Evolutionary conservation across 805 yeast genomes (phyloP), one percentile per base, ranked within the genome.

Genomic region (Candida glaebosa): DNA sequence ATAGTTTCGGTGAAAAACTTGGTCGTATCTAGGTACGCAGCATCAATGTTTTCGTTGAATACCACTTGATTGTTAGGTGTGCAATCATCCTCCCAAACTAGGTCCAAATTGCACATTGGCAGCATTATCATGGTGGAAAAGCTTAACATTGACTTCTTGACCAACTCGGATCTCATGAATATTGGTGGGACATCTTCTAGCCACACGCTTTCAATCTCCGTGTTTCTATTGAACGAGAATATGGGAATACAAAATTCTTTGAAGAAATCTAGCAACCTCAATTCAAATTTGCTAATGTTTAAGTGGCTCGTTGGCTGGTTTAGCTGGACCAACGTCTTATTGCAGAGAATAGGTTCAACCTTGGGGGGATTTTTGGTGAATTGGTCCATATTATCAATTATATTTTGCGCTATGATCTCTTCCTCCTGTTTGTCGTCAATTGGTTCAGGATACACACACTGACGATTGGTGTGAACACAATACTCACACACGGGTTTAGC

Each of bases 401-500:
- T 19, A 22, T 28, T 18, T 22, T 10, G 30, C 24, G 4, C 38
- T 31, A 8, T 16, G 34, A 19, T 10, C 28, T 4, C 31, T 17
- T 35, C 18, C 38, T 35, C 24, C 17, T 5, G 20, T 28, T 5
- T 18, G 18, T 26, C 18, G 14, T 24, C 39, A 10, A 19, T 33
- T 5, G 33, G 35, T 38, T 32, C 20, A 5, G 55, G 58, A 37
- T 63, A 63, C 3, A 43, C 38, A 38, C 68, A 63, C 2, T 40
- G 39, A 2, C 66, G 42, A 16, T 48, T 45, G 3, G 66, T 59
- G 41, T 61, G 60, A 3, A 28, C 28, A 30, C 69, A 64, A 44
- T 64, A 64, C 32, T 64, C 69, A 45, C 69, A 64, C 7, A 38
- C 25, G 3, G 69, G 69, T 40, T 48, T 52, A 8, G 44, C 53